Evolutionary conservation across 2,329 filamentous ascomycete species (phyloP).

Genomic region (Neonectria faginata): DNA sequence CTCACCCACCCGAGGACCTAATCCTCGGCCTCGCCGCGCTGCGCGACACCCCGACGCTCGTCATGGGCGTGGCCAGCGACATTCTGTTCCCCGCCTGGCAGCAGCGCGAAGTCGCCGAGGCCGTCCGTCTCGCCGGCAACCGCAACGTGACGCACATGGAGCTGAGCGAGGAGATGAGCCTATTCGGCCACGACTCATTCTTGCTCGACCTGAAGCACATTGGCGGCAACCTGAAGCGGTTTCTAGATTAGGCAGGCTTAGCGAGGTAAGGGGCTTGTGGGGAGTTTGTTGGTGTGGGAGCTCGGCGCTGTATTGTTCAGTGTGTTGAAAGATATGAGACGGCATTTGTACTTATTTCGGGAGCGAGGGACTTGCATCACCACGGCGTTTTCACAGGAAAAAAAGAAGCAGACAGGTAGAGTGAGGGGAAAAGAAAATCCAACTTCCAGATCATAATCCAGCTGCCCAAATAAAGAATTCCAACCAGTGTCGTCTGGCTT

Average conservation of each 20-base stretch:
- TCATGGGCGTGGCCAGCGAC: constrained; percentile 95
- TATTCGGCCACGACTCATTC: constrained; percentile 98
- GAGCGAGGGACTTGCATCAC: constrained; percentile 6
- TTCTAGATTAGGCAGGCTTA: constrained; percentile 69
- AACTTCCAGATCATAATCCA: constrained; percentile 7
- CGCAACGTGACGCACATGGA: constrained; percentile 87
- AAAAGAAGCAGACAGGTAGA: neutral
- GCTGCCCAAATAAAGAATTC: constrained; percentile 3
- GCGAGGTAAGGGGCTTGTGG: neutral
- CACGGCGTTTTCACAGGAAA: constrained; percentile 2
- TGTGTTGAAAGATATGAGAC: neutral
- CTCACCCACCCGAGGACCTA: constrained; percentile 80
- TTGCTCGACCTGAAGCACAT: constrained; percentile 92
- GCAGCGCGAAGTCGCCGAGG: constrained; percentile 91
- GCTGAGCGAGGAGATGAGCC: constrained; percentile 90
- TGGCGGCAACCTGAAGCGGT: constrained; percentile 83
- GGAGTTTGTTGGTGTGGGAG: neutral
- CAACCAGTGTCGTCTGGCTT: constrained; percentile 21
- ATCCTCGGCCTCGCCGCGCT: constrained; percentile 79
- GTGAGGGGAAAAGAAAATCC: neutral
- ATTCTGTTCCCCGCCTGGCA: constrained; percentile 99
- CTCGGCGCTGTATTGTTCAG: constrained; percentile 1
- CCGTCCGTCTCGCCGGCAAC: constrained; percentile 82
- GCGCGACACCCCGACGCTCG: constrained; percentile 82
- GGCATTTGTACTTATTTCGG: constrained; percentile 6